A percentile compares a stretch with the other conserved stretches of the same genome.
Evolutionary conservation across 2,329 filamentous ascomycete species (phyloP).

Genomic region (Aspergillus caelatus): DNA sequence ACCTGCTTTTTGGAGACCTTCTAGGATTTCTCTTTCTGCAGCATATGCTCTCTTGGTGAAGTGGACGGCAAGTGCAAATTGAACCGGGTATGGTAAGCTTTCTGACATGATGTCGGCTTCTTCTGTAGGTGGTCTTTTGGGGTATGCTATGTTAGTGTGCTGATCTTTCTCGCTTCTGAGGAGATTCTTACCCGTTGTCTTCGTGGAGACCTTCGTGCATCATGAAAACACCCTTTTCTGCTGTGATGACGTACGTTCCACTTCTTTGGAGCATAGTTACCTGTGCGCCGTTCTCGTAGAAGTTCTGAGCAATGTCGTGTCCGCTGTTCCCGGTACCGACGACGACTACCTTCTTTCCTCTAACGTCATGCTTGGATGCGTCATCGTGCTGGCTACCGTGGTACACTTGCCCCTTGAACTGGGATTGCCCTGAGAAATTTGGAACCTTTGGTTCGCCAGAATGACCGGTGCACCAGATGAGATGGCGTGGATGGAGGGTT

Average conservation of each 20-base stretch:
- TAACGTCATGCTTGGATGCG: constrained; percentile 38
- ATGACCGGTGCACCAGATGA: constrained; percentile 54
- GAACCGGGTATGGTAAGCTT: constrained; percentile 51
- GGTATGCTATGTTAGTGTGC: not conserved
- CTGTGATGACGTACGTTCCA: constrained; percentile 54
- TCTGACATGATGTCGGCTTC: constrained; percentile 55
- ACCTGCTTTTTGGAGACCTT: constrained; percentile 51
- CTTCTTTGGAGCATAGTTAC: constrained; percentile 59
- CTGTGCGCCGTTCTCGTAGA: constrained; percentile 51
- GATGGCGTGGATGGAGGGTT: constrained; percentile 43
- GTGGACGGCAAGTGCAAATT: constrained; percentile 49
- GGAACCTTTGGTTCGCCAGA: constrained; percentile 47
- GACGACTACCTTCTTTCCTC: constrained; percentile 51
- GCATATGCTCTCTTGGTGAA: constrained; percentile 46
- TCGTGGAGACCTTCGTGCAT: constrained; percentile 50
- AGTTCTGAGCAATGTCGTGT: constrained; percentile 57
- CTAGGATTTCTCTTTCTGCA: constrained; percentile 47
- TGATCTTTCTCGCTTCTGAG: not conserved
- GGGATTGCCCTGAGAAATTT: constrained; percentile 41
- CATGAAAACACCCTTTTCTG: constrained; percentile 49
- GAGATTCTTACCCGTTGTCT: constrained; percentile 38
- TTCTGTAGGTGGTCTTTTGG: constrained; percentile 48
- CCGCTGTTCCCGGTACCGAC: constrained; percentile 55
- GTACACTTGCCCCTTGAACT: constrained; percentile 48
- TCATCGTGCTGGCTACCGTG: constrained; percentile 50